Evolutionary conservation across 345 rosid genomes (phyloP), one percentile per base, ranked within the genome.

Genomic region (Xanthoceras sorbifolium): DNA sequence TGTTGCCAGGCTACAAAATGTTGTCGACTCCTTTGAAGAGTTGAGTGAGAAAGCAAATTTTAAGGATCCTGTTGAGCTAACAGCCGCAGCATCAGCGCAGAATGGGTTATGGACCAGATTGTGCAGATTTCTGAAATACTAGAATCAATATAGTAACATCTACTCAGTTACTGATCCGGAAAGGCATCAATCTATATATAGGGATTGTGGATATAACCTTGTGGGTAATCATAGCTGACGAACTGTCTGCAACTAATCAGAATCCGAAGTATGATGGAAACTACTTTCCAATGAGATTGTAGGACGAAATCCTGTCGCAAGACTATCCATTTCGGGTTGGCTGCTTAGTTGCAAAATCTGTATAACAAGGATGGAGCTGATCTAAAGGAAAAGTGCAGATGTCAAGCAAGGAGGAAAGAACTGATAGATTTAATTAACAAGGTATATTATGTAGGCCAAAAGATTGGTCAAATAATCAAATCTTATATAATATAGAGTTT

Each of bases 1-100:
- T 23, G 96, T 95, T 8, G 98, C 99, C 50, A 84, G 98, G 87
- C 86, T 93, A 64, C 88, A 91, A 72, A 87, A 92, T 46, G 84
- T 95, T 17, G 97, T 91, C 0, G 83, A 90, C 31, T 44, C 93
- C 0, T 95, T 95, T 64, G 76, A 87, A 74, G 98, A 90, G 73
- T 76, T 93, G 75, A 88, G 99, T 63, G 68, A 78, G 77, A 86
- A 80, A 66, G 99, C 97, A 3, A 86, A 87, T 9, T 95, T 89
- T 59, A 91, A 85, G 76, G 98, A 93, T 46, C 90, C 93, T 1
- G 79, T 66, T 50, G 86, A 82, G 76, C 78, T 60, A 25, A 77
- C 76, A 0, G 75, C 68, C 0, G 76, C 75, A 0, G 71, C 31
- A 11, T 40, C 0, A 44, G 40, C 64, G 26, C 86, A 74, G 80